Evolutionary conservation across 1,139 yeast species (phyloP).

Genomic region (Scheffersomyces cryptocercus): DNA sequence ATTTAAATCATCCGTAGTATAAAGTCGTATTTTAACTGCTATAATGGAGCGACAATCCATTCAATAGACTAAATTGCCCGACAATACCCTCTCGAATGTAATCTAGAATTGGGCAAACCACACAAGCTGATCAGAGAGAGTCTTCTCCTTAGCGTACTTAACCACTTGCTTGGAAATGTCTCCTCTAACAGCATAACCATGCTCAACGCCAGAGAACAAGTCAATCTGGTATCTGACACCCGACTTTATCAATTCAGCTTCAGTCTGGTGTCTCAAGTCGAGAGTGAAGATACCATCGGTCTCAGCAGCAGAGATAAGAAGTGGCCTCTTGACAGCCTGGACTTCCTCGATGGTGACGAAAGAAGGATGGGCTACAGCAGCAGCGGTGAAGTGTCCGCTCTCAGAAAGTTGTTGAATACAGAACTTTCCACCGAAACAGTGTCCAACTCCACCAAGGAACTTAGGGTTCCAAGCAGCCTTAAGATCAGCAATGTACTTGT

Average conservation of each 20-base stretch:
- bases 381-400: slow-evolving; percentile 54
- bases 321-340: slow-evolving; percentile 55
- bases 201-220: slow-evolving; percentile 60
- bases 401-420: slow-evolving; percentile 54
- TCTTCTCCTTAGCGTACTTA: slow-evolving; percentile 67
- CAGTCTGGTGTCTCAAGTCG: slow-evolving; percentile 64
- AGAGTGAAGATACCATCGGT: slow-evolving; percentile 60
- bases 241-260: slow-evolving; percentile 50
- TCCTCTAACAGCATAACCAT: slow-evolving; percentile 80
- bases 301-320: slow-evolving; percentile 74
- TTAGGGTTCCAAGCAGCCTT: slow-evolving; percentile 48
- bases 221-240: slow-evolving; percentile 53
- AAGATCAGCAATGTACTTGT: slow-evolving; percentile 44
- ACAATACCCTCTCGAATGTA: too few species aligned
- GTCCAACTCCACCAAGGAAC: slow-evolving; percentile 65
- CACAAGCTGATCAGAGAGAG: slow-evolving; percentile 55
- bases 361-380: slow-evolving; percentile 83
- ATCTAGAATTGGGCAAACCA: slow-evolving; percentile 36
- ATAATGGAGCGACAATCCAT: too few species aligned
- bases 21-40: too few species aligned
- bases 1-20: too few species aligned
- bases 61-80: too few species aligned
- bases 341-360: slow-evolving; percentile 65
- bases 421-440: slow-evolving; percentile 84
- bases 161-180: slow-evolving; percentile 55